Evolutionary conservation across 129 eudicot species (phyloP).

Genomic region (Kitagawia praeruptora): DNA sequence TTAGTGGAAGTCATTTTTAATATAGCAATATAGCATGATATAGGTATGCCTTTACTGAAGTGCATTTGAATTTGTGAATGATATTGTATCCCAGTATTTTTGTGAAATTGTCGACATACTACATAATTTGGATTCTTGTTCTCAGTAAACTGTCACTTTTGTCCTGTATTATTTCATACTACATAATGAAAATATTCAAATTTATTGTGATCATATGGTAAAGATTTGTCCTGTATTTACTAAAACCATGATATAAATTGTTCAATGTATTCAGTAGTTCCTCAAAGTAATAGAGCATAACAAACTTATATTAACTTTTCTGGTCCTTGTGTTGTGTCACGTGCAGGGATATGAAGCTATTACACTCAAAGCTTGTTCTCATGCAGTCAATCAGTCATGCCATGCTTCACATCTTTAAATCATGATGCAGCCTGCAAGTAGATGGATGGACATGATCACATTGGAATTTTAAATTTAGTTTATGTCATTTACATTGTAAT

Average conservation of each 20-base stretch:
- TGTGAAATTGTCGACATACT: neutral
- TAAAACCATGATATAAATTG: neutral
- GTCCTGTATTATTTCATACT: too few species aligned
- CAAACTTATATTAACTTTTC: too few species aligned
- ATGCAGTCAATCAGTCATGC: too few species aligned
- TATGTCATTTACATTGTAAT: too few species aligned
- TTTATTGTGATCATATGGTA: neutral
- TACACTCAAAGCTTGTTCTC: too few species aligned
- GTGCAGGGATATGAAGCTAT: too few species aligned
- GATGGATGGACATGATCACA: too few species aligned
- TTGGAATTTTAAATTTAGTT: too few species aligned
- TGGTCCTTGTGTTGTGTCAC: too few species aligned
- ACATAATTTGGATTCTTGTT: neutral
- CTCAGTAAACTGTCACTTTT: neutral
- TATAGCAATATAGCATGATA: neutral
- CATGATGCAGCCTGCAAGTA: too few species aligned
- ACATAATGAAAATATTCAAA: neutral
- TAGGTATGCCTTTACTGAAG: neutral
- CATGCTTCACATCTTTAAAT: too few species aligned
- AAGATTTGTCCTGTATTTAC: neutral
- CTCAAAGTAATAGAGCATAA: neutral
- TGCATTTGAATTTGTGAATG: neutral
- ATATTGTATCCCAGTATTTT: neutral
- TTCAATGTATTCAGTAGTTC: neutral
- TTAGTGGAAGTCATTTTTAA: neutral